These are phyloP conservation scores for Sarocladiaceae sp. DNA, from an alignment of 2,329 filamentous ascomycete genomes.

Conservation along the genomic window DNA sequence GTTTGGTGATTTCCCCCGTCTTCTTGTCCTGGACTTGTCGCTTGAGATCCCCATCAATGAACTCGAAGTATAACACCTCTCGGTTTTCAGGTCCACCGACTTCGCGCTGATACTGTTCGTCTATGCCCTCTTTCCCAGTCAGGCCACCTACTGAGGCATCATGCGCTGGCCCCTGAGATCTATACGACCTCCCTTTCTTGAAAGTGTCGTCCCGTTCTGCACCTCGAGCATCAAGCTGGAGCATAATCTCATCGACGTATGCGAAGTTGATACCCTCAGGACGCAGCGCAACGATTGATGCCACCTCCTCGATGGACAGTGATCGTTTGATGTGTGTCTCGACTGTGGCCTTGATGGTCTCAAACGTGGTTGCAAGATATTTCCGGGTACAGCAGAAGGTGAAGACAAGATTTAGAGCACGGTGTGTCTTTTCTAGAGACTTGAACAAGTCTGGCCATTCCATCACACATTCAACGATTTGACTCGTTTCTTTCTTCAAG, in stretches of 20 bases:
- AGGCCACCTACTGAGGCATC: slow-evolving; percentile 55
- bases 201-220: slow-evolving; percentile 62
- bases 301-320: slow-evolving; percentile 73
- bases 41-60: slow-evolving; percentile 86
- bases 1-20: slow-evolving; percentile 67
- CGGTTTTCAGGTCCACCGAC: slow-evolving; percentile 28
- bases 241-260: slow-evolving; percentile 79
- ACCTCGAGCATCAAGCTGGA: slow-evolving; percentile 75
- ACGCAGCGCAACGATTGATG: slow-evolving; percentile 72
- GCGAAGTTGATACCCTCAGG: slow-evolving; percentile 76
- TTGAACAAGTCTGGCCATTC: slow-evolving; percentile 75
- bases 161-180: slow-evolving; percentile 44
- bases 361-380: slow-evolving; percentile 86
- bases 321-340: slow-evolving; percentile 74
- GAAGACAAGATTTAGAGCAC: slow-evolving; percentile 85
- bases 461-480: slow-evolving; percentile 25
- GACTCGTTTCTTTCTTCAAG: slow-evolving; percentile 17
- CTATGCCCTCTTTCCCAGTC: slow-evolving; percentile 43
- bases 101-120: slow-evolving; percentile 16
- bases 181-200: slow-evolving; percentile 41
- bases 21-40: slow-evolving; percentile 68
- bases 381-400: slow-evolving; percentile 94
- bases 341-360: slow-evolving; percentile 79
- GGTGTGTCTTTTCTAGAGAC: slow-evolving; percentile 69
- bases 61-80: slow-evolving; percentile 86